phyloP scores from a whole-genome alignment of 2,329 filamentous ascomycete species.

The Arthrobotrys sinensis region DNA sequence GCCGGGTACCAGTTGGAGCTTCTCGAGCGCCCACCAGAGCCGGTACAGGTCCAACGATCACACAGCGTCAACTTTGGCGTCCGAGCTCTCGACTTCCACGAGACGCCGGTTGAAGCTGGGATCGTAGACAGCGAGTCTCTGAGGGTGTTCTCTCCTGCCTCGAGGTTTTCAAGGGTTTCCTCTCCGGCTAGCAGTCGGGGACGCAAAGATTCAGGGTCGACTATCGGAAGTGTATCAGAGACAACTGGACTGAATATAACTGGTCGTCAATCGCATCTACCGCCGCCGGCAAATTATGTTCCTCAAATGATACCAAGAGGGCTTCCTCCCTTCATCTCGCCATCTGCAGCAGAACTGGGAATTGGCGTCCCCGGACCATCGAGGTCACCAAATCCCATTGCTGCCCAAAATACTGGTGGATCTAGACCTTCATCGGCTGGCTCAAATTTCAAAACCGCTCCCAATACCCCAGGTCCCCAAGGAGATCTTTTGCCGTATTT shows the following conservation, averaged over 20 bases:
- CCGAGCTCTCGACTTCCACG: conserved; percentile 49
- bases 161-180: conserved; percentile 46
- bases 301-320: conserved; percentile 1
- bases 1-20: conserved; percentile 28
- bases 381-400: neutral
- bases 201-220: conserved; percentile 38
- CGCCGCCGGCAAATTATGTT: conserved; percentile 9
- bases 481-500: neutral
- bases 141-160: conserved; percentile 28
- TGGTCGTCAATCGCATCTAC: conserved; percentile 12
- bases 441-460: conserved; percentile 16
- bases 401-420: conserved; percentile 5
- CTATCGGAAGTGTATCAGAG: conserved; percentile 26
- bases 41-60: conserved; percentile 5
- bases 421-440: neutral
- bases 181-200: conserved; percentile 43
- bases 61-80: conserved; percentile 57
- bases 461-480: conserved; percentile 3
- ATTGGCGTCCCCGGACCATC: conserved; percentile 3
- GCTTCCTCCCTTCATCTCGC: neutral
- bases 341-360: neutral
- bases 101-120: conserved; percentile 47
- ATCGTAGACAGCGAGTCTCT: conserved; percentile 56
- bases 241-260: neutral
- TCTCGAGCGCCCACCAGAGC: conserved; percentile 13